These are phyloP conservation scores for Colletotrichum navitas DNA, from an alignment of 2,329 filamentous ascomycete genomes.

Conservation along the genomic window DNA sequence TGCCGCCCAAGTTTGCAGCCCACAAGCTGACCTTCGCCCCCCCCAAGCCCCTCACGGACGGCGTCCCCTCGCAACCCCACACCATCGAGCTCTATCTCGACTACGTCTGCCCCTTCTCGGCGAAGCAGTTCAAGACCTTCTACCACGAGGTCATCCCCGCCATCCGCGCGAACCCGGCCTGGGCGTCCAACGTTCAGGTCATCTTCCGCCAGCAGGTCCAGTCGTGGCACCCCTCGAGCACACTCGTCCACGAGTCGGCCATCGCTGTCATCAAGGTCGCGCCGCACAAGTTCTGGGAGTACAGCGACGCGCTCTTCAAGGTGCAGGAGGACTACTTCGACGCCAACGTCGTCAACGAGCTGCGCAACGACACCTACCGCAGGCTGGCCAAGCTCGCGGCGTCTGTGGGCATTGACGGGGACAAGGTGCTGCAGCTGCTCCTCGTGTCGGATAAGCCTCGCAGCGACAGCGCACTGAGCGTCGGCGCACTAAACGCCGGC, in stretches of 20 bases:
- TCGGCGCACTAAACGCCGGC: conserved; percentile 80
- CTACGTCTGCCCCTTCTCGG: conserved; percentile 86
- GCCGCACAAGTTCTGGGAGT: conserved; percentile 83
- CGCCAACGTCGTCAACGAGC: conserved; percentile 84
- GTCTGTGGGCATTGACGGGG: conserved; percentile 76
- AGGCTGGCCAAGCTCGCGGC: conserved; percentile 81
- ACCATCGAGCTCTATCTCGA: conserved; percentile 81
- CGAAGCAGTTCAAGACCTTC: conserved; percentile 81
- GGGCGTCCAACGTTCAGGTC: conserved; percentile 72
- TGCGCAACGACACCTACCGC: conserved; percentile 85
- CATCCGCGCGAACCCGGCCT: conserved; percentile 71
- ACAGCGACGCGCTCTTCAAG: conserved; percentile 74
- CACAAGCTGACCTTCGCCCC: conserved; percentile 71
- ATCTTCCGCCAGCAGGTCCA: conserved; percentile 94
- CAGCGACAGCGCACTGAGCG: conserved; percentile 78
- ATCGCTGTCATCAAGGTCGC: conserved; percentile 81
- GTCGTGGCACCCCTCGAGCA: conserved; percentile 93
- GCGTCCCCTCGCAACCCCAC: conserved; percentile 62
- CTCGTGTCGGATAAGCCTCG: conserved; percentile 76
- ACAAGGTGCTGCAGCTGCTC: conserved; percentile 77
- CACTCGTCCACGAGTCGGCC: conserved; percentile 84
- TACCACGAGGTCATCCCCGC: conserved; percentile 74
- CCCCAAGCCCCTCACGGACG: conserved; percentile 49
- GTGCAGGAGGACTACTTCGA: conserved; percentile 87
- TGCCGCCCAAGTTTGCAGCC: conserved; percentile 82